Conservation (phyloP, 2,329 filamentous ascomycete genomes). For the Sporothrix dimorphospora region DNA sequence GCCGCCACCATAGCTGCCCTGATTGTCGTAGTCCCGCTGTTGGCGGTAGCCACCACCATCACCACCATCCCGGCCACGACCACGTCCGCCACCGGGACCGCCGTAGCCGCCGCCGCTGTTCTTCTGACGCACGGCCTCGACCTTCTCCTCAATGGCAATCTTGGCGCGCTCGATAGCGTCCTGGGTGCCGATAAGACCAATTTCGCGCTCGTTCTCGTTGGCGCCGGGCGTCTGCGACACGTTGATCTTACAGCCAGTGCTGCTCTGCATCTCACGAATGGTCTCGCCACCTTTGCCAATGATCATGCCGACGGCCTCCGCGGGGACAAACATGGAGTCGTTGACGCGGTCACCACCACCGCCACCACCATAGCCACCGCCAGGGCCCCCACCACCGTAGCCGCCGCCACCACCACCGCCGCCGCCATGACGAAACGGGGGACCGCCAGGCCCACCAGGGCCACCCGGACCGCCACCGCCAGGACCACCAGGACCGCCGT, state of each 20-base stretch:
- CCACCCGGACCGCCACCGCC: slow-evolving; percentile 12
- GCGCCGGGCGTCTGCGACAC: slow-evolving; percentile 80
- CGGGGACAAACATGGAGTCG: slow-evolving; percentile 82
- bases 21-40: slow-evolving; percentile 44
- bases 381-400: slow-evolving; percentile 43
- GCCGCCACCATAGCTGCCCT: slow-evolving; percentile 50
- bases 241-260: slow-evolving; percentile 91
- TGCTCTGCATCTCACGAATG: slow-evolving; percentile 89
- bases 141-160: slow-evolving; percentile 85
- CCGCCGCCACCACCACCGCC: slow-evolving; percentile 39
- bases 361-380: slow-evolving; percentile 44
- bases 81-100: slow-evolving; percentile 47
- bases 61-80: slow-evolving; percentile 54
- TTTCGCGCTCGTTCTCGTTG: slow-evolving; percentile 79
- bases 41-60: slow-evolving; percentile 55
- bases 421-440: slow-evolving; percentile 40
- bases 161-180: slow-evolving; percentile 82
- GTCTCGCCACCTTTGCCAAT: slow-evolving; percentile 94
- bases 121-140: slow-evolving; percentile 75
- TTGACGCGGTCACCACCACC: slow-evolving; percentile 69
- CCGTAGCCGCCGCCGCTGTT: slow-evolving; percentile 51
- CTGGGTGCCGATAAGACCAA: slow-evolving; percentile 77
- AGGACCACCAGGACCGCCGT: slow-evolving; percentile 39
- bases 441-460: slow-evolving; percentile 32
- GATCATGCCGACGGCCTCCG: slow-evolving; percentile 93